Base-by-base conservation (phyloP, 148 eudicot species). In the Diospyros kaki region DNA sequence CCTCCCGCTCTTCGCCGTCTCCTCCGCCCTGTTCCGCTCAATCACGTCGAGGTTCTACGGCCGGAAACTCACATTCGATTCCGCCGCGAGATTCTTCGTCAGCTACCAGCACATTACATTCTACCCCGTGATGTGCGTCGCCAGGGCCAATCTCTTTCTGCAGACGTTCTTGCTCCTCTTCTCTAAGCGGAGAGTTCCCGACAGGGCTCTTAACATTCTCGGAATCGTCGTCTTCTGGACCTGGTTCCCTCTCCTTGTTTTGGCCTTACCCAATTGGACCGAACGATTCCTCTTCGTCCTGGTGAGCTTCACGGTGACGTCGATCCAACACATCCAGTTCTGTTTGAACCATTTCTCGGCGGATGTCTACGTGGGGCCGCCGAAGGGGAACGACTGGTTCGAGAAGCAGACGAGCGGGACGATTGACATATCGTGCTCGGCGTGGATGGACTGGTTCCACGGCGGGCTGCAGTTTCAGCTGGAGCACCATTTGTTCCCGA, bases 391-490 rank as follows among this genome's bases (percentile, higher is more conserved):
- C 4, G 85, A 89, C 44, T 89, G 92, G 92, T 86, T 86, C 17
- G 88, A 89, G 79, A 89, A 86, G 55, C 92, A 89, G 69, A 81
- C 90, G 0, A 60, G 50, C 40, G 92, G 92, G 42, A 84, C 90
- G 3, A 81, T 89, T 2, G 88, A 89, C 71, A 89, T 89, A 4
- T 18, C 72, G 5, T 81, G 86, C 43, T 67, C 89, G 0, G 38
- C 78, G 3, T 84, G 75, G 68, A 86, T 89, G 92, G 92, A 89
- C 69, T 89, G 92, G 92, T 77, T 82, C 63, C 83, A 79, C 56
- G 92, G 92, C 13, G 92, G 92, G 14, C 66, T 89, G 64, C 92
- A 89, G 53, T 89, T 89, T 45, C 92, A 89, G 83, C 86, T 89
- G 0, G 92, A 89, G 77, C 92, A 89, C 66, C 92, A 89, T 76